phyloP scores from a whole-genome alignment of 164 flowering plant species.

The Warburgia ugandensis region DNA sequence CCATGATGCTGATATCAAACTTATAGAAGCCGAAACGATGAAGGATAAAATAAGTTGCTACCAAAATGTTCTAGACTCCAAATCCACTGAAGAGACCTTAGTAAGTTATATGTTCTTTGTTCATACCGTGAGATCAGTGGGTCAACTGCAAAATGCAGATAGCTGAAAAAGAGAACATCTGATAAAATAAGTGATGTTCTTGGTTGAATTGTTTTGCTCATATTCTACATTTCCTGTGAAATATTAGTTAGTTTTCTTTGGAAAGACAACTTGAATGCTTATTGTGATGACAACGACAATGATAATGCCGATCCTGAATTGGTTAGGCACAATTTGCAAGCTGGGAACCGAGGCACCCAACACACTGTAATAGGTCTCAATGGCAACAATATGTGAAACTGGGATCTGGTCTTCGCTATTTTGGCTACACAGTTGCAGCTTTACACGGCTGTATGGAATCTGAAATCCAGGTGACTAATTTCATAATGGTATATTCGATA shows the following conservation, averaged over 20 bases:
- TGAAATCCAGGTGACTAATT: constrained; percentile 66
- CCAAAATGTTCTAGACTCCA: constrained; percentile 83
- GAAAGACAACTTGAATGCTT: not conserved
- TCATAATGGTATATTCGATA: not conserved
- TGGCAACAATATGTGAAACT: constrained; percentile 81
- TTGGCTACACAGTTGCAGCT: constrained; percentile 76
- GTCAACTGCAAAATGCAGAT: too few species aligned
- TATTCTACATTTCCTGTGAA: not conserved
- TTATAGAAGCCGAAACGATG: constrained; percentile 15
- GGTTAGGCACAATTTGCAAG: constrained; percentile 88
- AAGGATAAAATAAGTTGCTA: constrained; percentile 67
- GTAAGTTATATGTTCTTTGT: constrained; percentile 26
- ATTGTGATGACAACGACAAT: not conserved
- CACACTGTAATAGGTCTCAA: constrained; percentile 56
- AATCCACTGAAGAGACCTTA: constrained; percentile 67
- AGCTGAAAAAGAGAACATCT: too few species aligned
- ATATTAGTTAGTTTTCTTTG: not conserved
- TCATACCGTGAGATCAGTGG: too few species aligned
- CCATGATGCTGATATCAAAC: constrained; percentile 30
- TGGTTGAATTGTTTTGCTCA: not conserved
- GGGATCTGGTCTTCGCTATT: constrained; percentile 72
- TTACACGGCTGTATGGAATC: constrained; percentile 81
- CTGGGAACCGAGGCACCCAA: constrained; percentile 94
- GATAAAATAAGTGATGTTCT: not conserved
- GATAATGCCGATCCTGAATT: constrained; percentile 5